A percentile compares a stretch with the other conserved stretches of the same genome.
phyloP scores from a whole-genome alignment of 306 rosid species.

The Parietaria judaica region DNA sequence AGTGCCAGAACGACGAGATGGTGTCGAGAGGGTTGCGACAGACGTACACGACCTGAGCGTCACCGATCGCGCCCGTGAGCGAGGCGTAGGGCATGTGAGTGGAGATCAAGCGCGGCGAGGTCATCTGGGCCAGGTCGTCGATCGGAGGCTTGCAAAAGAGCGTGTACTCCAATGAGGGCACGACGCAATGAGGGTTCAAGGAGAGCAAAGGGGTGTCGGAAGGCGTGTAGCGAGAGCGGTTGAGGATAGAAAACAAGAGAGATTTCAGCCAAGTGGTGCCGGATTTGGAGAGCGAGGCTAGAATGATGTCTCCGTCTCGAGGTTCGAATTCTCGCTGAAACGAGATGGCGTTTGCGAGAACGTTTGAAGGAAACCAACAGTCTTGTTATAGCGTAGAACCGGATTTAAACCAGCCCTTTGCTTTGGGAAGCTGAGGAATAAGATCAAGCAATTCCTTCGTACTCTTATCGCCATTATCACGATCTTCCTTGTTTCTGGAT shows the following conservation, averaged over 20 bases:
- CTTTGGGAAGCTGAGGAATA: not conserved
- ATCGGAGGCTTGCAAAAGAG: not conserved
- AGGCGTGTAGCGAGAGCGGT: not conserved
- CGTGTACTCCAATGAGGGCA: constrained; percentile 2
- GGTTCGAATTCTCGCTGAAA: constrained; percentile 6
- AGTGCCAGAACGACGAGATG: constrained; percentile 5
- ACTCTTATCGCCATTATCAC: no score
- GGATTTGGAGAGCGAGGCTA: constrained; percentile 2
- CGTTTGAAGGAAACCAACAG: not conserved
- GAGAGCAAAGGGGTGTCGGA: not conserved
- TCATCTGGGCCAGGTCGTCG: not conserved
- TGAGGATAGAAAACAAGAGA: not conserved
- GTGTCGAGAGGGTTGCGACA: constrained; percentile 9
- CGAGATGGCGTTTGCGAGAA: not conserved
- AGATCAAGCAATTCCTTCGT: not conserved
- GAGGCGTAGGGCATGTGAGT: constrained; percentile 2
- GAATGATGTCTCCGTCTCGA: not conserved
- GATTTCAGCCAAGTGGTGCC: constrained; percentile 14
- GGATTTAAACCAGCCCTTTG: not conserved
- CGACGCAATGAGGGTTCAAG: constrained; percentile 2
- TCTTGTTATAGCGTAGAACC: constrained; percentile 1
- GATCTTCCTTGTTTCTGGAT: no score
- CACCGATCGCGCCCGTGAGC: not conserved
- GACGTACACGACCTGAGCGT: not conserved
- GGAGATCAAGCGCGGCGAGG: not conserved